These are phyloP conservation scores for Phytopythium vexans DNA, from an alignment of 352 stramenopile species.

Conservation along the genomic window DNA sequence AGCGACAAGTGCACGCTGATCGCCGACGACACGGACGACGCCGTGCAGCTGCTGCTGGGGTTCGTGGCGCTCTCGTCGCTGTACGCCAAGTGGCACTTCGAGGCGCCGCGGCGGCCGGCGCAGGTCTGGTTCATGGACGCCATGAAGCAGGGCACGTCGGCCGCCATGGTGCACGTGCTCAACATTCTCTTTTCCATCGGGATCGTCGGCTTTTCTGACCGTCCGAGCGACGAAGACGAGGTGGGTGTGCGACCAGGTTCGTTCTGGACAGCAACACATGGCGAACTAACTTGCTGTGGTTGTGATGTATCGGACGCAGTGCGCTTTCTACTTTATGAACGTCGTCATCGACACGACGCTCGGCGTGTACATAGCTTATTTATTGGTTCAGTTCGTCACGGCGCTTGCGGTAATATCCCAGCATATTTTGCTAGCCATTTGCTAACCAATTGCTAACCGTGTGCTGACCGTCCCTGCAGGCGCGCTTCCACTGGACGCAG, in stretches of 20 bases:
- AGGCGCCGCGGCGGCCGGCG: slow-evolving; percentile 52
- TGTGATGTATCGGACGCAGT: slow-evolving; percentile 25
- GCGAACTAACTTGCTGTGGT: slow-evolving; percentile 1
- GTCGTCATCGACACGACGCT: slow-evolving; percentile 82
- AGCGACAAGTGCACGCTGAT: slow-evolving; percentile 64
- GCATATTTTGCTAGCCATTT: not conserved
- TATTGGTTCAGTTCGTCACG: slow-evolving; percentile 63
- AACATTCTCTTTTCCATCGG: slow-evolving; percentile 78
- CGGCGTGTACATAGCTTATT: slow-evolving; percentile 78
- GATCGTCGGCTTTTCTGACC: slow-evolving; percentile 55
- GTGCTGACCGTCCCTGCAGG: slow-evolving; percentile 17
- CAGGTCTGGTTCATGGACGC: slow-evolving; percentile 83
- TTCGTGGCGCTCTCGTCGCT: slow-evolving; percentile 76
- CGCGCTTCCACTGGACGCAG: slow-evolving; percentile 52
- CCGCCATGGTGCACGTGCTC: slow-evolving; percentile 73
- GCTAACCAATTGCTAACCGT: slow-evolving; percentile 3
- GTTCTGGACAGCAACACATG: not conserved
- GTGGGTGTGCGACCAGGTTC: slow-evolving; percentile 13
- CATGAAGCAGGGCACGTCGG: slow-evolving; percentile 80
- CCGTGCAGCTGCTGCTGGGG: slow-evolving; percentile 72
- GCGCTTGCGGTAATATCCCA: slow-evolving; percentile 38
- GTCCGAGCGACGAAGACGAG: slow-evolving; percentile 55
- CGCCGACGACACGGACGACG: slow-evolving; percentile 63
- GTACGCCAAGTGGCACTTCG: slow-evolving; percentile 75
- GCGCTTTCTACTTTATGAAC: slow-evolving; percentile 87